Evolutionary conservation across 768 basidiomycete genomes (phyloP).

Genomic region (Serpula lacrymans): DNA sequence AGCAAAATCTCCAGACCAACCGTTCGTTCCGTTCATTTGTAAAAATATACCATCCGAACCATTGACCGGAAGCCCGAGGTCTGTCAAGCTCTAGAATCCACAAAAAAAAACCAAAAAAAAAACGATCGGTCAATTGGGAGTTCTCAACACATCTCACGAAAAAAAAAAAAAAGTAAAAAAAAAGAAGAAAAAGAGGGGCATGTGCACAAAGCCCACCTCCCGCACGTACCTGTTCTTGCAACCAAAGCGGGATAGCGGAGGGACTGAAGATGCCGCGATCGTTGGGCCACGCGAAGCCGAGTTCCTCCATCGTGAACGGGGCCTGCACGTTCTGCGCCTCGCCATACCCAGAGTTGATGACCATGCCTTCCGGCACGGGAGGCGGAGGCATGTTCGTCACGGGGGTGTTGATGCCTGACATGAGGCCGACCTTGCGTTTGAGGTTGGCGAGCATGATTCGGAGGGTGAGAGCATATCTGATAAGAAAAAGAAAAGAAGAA

Average conservation of each 20-base stretch:
- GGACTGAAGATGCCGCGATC: constrained; percentile 70
- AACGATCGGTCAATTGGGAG: background rate
- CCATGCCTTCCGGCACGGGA: constrained; percentile 54
- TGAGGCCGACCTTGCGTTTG: constrained; percentile 79
- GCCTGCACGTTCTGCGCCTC: constrained; percentile 51
- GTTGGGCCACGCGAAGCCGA: constrained; percentile 72
- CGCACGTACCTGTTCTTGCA: constrained; percentile 81
- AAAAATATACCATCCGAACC: constrained; percentile 91
- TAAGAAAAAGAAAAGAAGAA: background rate
- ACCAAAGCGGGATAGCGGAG: constrained; percentile 82
- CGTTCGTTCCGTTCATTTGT: constrained; percentile 63
- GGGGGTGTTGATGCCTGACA: constrained; percentile 44
- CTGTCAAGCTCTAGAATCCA: constrained; percentile 65
- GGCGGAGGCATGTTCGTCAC: constrained; percentile 51
- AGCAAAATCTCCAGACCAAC: constrained; percentile 74
- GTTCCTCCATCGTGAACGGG: constrained; percentile 82
- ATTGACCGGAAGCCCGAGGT: constrained; percentile 88
- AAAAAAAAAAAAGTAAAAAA: constrained; percentile 1
- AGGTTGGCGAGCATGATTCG: constrained; percentile 93
- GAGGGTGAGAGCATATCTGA: constrained; percentile 82
- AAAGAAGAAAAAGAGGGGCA: constrained; percentile 1
- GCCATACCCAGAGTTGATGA: constrained; percentile 52
- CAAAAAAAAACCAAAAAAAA: constrained; percentile 1
- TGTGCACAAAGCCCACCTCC: background rate
- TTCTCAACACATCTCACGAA: too few relatives aligned